Conservation (phyloP, 1,284 basidiomycete species). For the Trichosporon faecale region DNA sequence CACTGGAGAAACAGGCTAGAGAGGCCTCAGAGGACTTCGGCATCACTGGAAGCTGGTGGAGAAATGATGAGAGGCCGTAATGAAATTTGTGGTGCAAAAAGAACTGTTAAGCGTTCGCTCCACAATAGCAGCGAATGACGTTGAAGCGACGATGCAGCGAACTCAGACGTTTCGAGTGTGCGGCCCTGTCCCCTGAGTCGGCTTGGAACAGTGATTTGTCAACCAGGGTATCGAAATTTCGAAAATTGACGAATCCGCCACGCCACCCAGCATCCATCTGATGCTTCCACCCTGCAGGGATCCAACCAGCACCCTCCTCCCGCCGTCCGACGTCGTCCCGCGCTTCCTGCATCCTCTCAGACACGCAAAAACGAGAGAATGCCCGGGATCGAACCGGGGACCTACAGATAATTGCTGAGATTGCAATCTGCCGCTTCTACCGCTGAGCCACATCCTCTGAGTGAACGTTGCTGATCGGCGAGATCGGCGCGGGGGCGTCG, state of each 20-base stretch:
- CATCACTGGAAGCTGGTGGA: too few species aligned
- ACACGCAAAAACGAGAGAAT: neutral
- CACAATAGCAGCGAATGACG: too few species aligned
- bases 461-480: neutral
- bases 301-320: neutral
- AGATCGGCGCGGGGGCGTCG: neutral
- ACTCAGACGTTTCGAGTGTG: too few species aligned
- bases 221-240: neutral
- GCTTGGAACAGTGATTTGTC: too few species aligned
- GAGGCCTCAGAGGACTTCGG: too few species aligned
- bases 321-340: neutral
- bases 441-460: slow-evolving; percentile 2
- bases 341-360: neutral
- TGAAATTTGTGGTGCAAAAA: too few species aligned
- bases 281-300: too few species aligned
- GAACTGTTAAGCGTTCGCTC: too few species aligned
- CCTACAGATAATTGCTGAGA: neutral
- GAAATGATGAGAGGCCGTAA: too few species aligned
- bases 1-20: too few species aligned
- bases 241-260: neutral
- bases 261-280: neutral
- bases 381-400: slow-evolving; percentile 4
- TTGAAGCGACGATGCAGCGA: too few species aligned
- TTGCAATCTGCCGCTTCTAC: slow-evolving; percentile 4
- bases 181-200: too few species aligned